A percentile compares a stretch with the other conserved stretches of the same genome.
phyloP scores from a whole-genome alignment of 805 yeast species.

The Dipodascus geniculatus region DNA sequence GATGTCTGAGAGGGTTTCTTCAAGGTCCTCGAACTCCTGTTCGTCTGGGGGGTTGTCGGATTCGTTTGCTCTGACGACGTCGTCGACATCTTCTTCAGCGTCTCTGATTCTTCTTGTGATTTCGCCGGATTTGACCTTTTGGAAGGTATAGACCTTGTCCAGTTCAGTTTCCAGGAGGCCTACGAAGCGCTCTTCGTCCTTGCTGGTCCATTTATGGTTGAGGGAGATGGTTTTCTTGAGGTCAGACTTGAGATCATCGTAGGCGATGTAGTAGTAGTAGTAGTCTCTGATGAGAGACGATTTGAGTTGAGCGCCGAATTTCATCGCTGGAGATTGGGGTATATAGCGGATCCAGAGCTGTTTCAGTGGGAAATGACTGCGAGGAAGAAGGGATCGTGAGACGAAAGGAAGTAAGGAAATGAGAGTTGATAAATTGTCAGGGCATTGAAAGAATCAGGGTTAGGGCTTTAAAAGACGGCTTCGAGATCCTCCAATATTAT shows the following conservation, averaged over 20 bases:
- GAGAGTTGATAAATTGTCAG: background rate
- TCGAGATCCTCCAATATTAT: background rate
- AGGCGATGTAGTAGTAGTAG: slow-evolving; percentile 79
- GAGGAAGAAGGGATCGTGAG: background rate
- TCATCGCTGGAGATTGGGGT: too few species aligned
- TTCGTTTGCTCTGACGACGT: slow-evolving; percentile 47
- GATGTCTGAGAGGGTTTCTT: slow-evolving; percentile 69
- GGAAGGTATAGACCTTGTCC: slow-evolving; percentile 88
- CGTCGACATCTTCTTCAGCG: slow-evolving; percentile 59
- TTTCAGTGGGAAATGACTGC: too few species aligned
- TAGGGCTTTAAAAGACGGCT: background rate
- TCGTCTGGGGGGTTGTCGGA: slow-evolving; percentile 33
- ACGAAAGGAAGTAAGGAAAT: background rate
- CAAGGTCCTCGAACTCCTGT: slow-evolving; percentile 60
- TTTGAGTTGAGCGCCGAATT: slow-evolving; percentile 89
- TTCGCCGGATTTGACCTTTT: slow-evolving; percentile 78
- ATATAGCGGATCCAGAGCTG: too few species aligned
- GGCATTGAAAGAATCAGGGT: background rate
- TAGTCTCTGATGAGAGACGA: slow-evolving; percentile 84
- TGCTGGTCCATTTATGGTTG: slow-evolving; percentile 53
- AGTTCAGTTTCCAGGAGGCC: slow-evolving; percentile 66
- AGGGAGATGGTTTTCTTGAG: slow-evolving; percentile 48
- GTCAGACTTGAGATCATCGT: slow-evolving; percentile 80
- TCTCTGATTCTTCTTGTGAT: slow-evolving; percentile 76
- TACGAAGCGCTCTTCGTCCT: slow-evolving; percentile 73